These are phyloP conservation scores for Ganoderma sinense DNA, from an alignment of 1,284 basidiomycete species.

Conservation along the genomic window DNA sequence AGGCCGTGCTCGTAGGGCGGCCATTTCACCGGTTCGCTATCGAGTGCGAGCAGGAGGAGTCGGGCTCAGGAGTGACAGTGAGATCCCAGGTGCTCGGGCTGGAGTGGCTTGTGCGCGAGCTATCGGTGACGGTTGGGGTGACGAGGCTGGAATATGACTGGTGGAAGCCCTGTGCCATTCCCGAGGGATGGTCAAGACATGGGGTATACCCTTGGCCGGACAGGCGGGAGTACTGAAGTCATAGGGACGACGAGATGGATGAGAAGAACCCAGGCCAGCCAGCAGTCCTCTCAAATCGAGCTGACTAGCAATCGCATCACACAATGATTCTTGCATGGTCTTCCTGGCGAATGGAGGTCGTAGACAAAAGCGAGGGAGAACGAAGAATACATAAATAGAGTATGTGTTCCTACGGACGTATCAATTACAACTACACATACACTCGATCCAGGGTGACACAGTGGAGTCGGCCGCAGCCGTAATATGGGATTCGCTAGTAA, in stretches of 20 bases:
- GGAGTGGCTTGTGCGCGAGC: not conserved
- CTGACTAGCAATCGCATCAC: too few relatives aligned
- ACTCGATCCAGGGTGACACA: slow-evolving; percentile 28
- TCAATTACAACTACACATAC: slow-evolving; percentile 34
- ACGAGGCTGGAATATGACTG: not conserved
- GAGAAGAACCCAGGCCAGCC: not conserved
- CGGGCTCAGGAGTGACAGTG: too few relatives aligned
- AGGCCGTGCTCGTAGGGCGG: not conserved
- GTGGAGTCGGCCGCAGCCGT: slow-evolving; percentile 20
- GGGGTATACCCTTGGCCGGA: not conserved
- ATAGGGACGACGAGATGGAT: too few relatives aligned
- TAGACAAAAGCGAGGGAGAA: not conserved
- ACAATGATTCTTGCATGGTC: not conserved
- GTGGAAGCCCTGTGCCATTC: not conserved
- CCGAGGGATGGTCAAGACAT: not conserved
- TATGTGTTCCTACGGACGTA: slow-evolving; percentile 27
- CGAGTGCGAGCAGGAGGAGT: not conserved
- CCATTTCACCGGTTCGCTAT: not conserved
- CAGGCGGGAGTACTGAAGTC: not conserved
- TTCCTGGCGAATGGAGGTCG: not conserved
- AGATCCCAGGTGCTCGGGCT: not conserved
- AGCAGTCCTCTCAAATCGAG: too few relatives aligned
- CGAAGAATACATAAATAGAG: slow-evolving; percentile 25
- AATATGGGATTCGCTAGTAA: slow-evolving; percentile 19
- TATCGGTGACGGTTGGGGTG: not conserved